Evolutionary conservation across 2,329 filamentous ascomycete genomes (phyloP), one percentile per base, ranked within the genome.

Genomic region (Arthrobotrys pseudoclavata): DNA sequence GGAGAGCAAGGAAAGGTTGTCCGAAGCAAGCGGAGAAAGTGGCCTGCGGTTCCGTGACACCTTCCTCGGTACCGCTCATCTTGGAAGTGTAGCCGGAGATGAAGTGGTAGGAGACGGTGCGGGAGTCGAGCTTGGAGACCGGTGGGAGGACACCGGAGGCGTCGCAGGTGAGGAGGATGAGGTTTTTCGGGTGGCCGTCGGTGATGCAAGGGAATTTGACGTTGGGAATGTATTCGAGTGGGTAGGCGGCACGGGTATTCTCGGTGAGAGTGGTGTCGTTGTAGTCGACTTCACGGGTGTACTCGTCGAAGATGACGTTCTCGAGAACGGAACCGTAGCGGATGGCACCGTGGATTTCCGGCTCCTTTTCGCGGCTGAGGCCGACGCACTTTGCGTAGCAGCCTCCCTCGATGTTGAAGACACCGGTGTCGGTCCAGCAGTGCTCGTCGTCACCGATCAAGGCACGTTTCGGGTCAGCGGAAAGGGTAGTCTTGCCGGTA

Each of bases 21-120:
- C 96, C 96, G 86, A 99, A 99, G 90, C 96, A 99, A 66, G 94
- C 96, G 26, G 94, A 98, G 90, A 99, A 99, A 83, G 96, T 99
- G 24, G 96, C 96, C 86, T 98, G 93, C 80, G 96, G 96, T 87
- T 99, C 96, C 9, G 92, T 96, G 80, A 99, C 90, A 83, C 96
- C 96, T 81, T 97, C 93, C 87, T 99, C 96, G 37, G 96, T 99
- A 83, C 96, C 96, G 80, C 96, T 96, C 96, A 99, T 99, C 91
- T 99, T 99, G 84, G 95, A 98, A 80, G 96, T 99, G 89, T 99
- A 99, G 82, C 96, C 96, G 18, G 93, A 97, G 86, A 99, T 99
- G 90, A 99, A 99, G 89, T 99, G 96, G 91, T 98, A 99, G 34
- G 75, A 78, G 95, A 99, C 98, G 85, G 94, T 97, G 42, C 83